Conservation (phyloP, 176 grass and related monocot genomes). For the Carex littledalei region DNA sequence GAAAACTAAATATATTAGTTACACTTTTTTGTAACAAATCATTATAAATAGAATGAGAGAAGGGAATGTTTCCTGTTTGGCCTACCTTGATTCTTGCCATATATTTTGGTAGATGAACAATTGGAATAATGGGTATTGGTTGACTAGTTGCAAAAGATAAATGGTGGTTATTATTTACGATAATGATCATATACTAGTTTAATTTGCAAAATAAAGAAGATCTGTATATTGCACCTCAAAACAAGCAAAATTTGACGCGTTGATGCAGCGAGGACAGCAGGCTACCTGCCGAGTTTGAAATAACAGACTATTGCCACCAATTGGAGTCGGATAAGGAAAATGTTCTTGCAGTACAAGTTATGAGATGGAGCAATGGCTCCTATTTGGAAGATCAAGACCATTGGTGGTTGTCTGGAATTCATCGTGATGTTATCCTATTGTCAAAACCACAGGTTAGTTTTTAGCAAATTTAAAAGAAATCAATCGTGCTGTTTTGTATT, state of each 20-base stretch:
- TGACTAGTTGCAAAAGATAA: background rate
- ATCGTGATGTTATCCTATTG: slow-evolving; percentile 78
- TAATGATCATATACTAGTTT: background rate
- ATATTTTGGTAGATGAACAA: too few species aligned
- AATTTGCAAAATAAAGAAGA: background rate
- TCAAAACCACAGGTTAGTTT: slow-evolving; percentile 86
- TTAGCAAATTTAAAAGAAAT: slow-evolving; percentile 3
- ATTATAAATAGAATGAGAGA: too few species aligned
- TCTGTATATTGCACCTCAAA: background rate
- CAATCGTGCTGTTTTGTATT: background rate
- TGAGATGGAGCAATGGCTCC: slow-evolving; percentile 97
- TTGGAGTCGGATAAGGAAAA: slow-evolving; percentile 67
- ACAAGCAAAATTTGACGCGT: background rate
- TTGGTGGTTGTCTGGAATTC: slow-evolving; percentile 97
- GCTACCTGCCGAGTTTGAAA: slow-evolving; percentile 95
- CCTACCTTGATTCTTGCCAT: too few species aligned
- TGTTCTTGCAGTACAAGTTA: slow-evolving; percentile 90
- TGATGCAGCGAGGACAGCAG: slow-evolving; percentile 89
- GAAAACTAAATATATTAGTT: too few species aligned
- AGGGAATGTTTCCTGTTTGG: too few species aligned
- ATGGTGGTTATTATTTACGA: background rate
- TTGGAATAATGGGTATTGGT: background rate
- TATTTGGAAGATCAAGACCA: slow-evolving; percentile 99
- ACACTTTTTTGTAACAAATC: background rate
- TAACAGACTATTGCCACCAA: slow-evolving; percentile 73